Evolutionary conservation across 2,329 filamentous ascomycete species (phyloP), one percentile per base, ranked within the genome.

Genomic region (Ceratocystis huliohia): DNA sequence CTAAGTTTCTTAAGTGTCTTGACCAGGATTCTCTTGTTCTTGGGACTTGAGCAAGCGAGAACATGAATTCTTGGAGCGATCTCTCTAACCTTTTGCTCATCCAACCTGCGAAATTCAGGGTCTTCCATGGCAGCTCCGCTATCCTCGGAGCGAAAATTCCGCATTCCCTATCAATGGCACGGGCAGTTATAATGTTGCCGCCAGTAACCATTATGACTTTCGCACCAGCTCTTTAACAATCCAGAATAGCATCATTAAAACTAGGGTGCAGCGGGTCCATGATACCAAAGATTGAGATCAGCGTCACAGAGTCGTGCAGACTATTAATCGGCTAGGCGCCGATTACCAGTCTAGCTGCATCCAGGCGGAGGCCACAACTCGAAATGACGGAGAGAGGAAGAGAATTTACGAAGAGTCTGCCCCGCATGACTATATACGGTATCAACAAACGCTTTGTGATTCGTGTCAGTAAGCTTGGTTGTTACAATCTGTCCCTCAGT

Each of bases 301-400:
- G 88, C 1, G 82, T 85, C 83, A 94, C 88, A 56, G 85, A 81
- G 50, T 79, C 76, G 59, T 82, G 74, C 70, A 86, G 76, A 64
- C 81, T 72, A 8, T 83, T 87, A 87, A 81, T 80, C 81, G n/a
- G 68, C 68, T 6, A 72, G 73, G 7, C 88, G 84, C 3, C 62
- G 45, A 2, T 67, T 66, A 6, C 66, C 65, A 1, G 59, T 59
- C 2, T 63, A 64, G 17, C 81, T 76, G n/a, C 81, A 84, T 63
- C 81, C 78, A 69, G 87, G 83, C 20, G 80, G 86, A 30, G 89
- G 89, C 89, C 89, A 93, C 67, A 82, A 81, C 45, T 87, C 82
- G 70, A 91, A 92, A 71, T 93, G 89, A 64, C 85, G 86, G 74
- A 89, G 91, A 30, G 89, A 78, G 68, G 92, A 80, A 48, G 84